Base-by-base conservation (phyloP, 306 rosid genomes). In the Heteromeles arbutifolia region DNA sequence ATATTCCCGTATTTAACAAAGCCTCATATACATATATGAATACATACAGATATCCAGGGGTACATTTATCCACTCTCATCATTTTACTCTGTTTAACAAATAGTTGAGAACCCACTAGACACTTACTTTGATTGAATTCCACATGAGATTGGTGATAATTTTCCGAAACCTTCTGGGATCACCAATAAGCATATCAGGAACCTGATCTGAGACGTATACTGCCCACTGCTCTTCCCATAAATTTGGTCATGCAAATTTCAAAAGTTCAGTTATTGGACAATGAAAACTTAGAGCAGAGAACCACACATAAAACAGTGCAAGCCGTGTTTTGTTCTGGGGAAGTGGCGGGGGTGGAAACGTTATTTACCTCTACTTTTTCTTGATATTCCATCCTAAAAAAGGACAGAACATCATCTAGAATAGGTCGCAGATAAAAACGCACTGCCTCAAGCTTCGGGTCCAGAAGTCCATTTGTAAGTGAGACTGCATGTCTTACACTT, bases 401-500 rank as follows among this genome's bases (percentile, higher is more conserved):
- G 90, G 97, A 90, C 78, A 95, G 81, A 39, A 95, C 91, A 81
- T 92, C 97, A 84, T 95, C 98, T 77, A 95, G 83, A 83, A 90
- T 81, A 63, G 91, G 79, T 24, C 93, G 85, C 61, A 90, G 83
- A 80, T 95, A 85, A 83, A 95, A 92, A 61, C 80, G 82, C 77
- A 92, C 91, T 4, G 90, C 96, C 85, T 95, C 98, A 12, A 95
- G 97, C 84, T 95, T 96, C 74, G 92, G 97, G 79, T 95, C 98
- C 87, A 92, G 84, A 79, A 95, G 92, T 87, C 85, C 98, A 67
- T 95, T 95, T 81, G 92, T 86, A 72, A 95, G 88, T n/a, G 97
- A 92, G 65, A 92, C 97, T 24, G 90, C 87, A 77, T 92, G 93
- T 83, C 90, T 95, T 76, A 96, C 97, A 82, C 98, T 89, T 18